Evolutionary conservation across 306 rosid species (phyloP).

Genomic region (apple (Malus domestica)): ASM211411v1 NC_041790.1:16024501-16025000

Average conservation of each 20-base stretch:
- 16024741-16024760: too few relatives aligned
- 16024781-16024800: too few relatives aligned
- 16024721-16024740: too few relatives aligned
- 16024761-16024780: too few relatives aligned
- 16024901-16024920: neutral
- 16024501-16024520: neutral
- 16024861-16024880: neutral
- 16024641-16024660: neutral
- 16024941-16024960: neutral
- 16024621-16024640: constrained; percentile 18
- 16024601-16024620: constrained; percentile 7
- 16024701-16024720: neutral
- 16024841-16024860: neutral
- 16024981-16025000: too few relatives aligned
- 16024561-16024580: constrained; percentile 7
- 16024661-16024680: constrained; percentile 10
- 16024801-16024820: too few relatives aligned
- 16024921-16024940: neutral
- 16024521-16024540: neutral
- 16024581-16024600: constrained; percentile 17
- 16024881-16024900: neutral
- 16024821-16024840: neutral
- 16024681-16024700: constrained; percentile 6
- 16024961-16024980: neutral
- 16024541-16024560: neutral